phyloP scores from a whole-genome alignment of 176 grass and related monocot species.

The Zoysia pacifica region DNA sequence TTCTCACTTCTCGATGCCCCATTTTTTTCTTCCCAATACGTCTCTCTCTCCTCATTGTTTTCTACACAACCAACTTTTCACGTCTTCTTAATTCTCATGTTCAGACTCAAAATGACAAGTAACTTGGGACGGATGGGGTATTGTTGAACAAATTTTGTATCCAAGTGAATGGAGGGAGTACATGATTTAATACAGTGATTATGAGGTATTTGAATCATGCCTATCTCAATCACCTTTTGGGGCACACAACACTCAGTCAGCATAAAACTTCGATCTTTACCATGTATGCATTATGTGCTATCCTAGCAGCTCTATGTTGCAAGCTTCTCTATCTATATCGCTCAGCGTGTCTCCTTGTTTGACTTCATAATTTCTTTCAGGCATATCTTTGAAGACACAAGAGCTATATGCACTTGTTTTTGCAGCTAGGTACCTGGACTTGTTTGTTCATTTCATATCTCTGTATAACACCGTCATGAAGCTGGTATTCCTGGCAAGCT shows the following conservation, averaged over 20 bases:
- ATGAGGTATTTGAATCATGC: background rate
- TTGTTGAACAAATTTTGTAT: no score
- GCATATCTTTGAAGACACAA: constrained; percentile 95
- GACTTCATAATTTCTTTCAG: constrained; percentile 39
- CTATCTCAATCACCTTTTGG: background rate
- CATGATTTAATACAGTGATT: no score
- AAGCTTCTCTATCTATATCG: background rate
- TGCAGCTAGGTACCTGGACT: constrained; percentile 85
- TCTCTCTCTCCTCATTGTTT: no score
- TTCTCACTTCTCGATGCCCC: no score
- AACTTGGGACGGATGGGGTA: no score
- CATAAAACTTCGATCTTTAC: background rate
- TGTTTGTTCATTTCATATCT: constrained; percentile 72
- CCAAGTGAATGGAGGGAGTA: no score
- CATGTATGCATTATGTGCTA: background rate
- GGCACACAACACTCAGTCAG: background rate
- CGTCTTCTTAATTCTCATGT: no score
- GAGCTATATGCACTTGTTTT: constrained; percentile 96
- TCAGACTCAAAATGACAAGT: no score
- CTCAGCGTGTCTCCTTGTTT: background rate
- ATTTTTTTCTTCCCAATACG: no score
- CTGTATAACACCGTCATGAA: constrained; percentile 95
- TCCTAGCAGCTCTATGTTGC: background rate
- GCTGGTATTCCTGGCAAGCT: constrained; percentile 88
- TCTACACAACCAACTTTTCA: no score